Conservation (phyloP, 2,329 filamentous ascomycete species). For the Penicillium sp. region DNA sequence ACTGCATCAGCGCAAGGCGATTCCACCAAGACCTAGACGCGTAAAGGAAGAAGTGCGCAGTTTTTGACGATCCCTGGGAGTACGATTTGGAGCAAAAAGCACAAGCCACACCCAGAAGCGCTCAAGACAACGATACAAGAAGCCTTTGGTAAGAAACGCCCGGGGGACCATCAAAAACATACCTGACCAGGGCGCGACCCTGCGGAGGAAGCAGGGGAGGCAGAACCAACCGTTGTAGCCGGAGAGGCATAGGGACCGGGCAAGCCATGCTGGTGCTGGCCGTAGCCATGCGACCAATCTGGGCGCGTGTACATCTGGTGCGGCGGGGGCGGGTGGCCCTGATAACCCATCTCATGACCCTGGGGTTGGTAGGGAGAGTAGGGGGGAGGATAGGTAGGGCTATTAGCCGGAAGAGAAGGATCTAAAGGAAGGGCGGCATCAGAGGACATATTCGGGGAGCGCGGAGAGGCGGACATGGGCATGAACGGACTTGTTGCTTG, state of each 20-base stretch:
- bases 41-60: conserved; percentile 12
- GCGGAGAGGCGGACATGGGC: conserved; percentile 50
- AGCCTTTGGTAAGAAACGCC: conserved; percentile 27
- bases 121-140: conserved; percentile 28
- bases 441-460: conserved; percentile 69
- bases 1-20: conserved; percentile 13
- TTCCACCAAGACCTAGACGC: not conserved
- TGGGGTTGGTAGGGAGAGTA: conserved; percentile 83
- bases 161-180: conserved; percentile 42
- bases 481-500: conserved; percentile 98
- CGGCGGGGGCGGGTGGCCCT: conserved; percentile 43
- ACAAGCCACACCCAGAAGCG: conserved; percentile 18
- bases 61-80: conserved; percentile 20
- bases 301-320: conserved; percentile 46
- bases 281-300: conserved; percentile 44
- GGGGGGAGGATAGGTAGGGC: conserved; percentile 79
- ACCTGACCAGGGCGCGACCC: conserved; percentile 58
- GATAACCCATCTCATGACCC: conserved; percentile 73
- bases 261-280: conserved; percentile 44
- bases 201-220: conserved; percentile 55
- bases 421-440: conserved; percentile 98
- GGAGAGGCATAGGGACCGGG: conserved; percentile 47
- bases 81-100: conserved; percentile 2
- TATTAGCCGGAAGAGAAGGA: conserved; percentile 91
- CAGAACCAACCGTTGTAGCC: conserved; percentile 54